phyloP scores from a whole-genome alignment of 768 basidiomycete species.

The Podaxis sp. region DNA sequence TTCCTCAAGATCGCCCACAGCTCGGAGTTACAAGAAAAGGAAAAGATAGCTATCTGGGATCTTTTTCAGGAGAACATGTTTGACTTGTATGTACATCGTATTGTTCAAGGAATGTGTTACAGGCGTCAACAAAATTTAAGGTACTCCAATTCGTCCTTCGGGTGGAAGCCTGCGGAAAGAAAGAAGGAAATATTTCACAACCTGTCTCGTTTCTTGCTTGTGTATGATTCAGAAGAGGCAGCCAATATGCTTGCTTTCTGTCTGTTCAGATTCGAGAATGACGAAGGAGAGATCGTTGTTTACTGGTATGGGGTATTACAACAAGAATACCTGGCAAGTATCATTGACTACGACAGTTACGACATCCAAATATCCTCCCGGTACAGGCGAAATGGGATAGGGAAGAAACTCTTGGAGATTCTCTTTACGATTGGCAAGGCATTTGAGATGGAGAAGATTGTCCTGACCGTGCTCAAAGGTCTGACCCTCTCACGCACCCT shows the following conservation, averaged over 20 bases:
- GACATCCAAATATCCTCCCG: conserved; percentile 62
- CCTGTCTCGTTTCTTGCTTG: conserved; percentile 60
- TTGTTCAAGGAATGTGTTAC: background rate
- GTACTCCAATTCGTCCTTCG: conserved; percentile 56
- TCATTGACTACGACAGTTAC: conserved; percentile 47
- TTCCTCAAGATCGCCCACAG: conserved; percentile 18
- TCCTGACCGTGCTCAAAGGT: conserved; percentile 80
- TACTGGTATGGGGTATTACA: conserved; percentile 57
- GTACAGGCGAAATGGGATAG: conserved; percentile 54
- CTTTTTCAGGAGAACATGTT: conserved; percentile 61
- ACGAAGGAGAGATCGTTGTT: conserved; percentile 54
- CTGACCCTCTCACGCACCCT: conserved; percentile 2
- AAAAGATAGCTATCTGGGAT: conserved; percentile 48
- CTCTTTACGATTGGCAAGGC: conserved; percentile 47
- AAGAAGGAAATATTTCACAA: conserved; percentile 56
- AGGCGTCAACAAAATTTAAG: conserved; percentile 28
- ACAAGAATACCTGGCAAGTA: background rate
- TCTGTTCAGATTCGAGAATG: conserved; percentile 76
- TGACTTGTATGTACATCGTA: conserved; percentile 31
- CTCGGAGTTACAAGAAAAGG: conserved; percentile 27
- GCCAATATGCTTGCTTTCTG: conserved; percentile 35
- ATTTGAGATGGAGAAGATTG: conserved; percentile 65
- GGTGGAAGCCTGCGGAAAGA: conserved; percentile 62
- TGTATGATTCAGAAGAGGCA: conserved; percentile 17
- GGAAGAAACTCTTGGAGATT: conserved; percentile 47